Evolutionary conservation across 371 early-diverging fungal species (phyloP).

Genomic region (Chytridium lagenaria): DNA sequence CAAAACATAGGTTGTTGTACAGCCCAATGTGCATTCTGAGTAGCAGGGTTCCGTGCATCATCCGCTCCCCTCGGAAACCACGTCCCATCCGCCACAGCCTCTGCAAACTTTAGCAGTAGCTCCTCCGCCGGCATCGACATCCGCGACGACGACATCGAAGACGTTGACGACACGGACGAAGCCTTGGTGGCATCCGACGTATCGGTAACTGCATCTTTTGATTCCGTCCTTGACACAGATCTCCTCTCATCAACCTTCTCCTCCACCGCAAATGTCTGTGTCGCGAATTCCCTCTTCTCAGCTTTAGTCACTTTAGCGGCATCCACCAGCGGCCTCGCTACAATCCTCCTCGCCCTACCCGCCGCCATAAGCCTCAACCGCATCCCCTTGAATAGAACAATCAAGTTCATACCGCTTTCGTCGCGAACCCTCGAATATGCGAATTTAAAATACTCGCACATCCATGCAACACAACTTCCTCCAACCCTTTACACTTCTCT

Average conservation of each 20-base stretch:
- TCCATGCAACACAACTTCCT: conserved; percentile 35
- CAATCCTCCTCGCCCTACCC: conserved; percentile 3
- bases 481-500: conserved; percentile 13
- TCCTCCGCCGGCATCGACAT: conserved; percentile 20
- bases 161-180: neutral
- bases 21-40: too few species aligned
- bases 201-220: neutral
- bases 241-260: neutral
- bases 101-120: conserved; percentile 35
- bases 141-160: neutral
- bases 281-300: conserved; percentile 11
- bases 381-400: conserved; percentile 7
- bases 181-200: neutral
- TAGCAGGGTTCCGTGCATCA: too few species aligned
- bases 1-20: too few species aligned
- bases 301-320: conserved; percentile 4
- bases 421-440: conserved; percentile 10
- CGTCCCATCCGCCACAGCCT: conserved; percentile 33
- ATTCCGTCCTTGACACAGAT: neutral
- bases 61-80: conserved; percentile 34
- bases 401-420: conserved; percentile 18
- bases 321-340: conserved; percentile 5
- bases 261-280: neutral
- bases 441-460: conserved; percentile 21
- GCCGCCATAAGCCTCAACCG: conserved; percentile 17